phyloP scores from a whole-genome alignment of 176 grass and related monocot genomes.

The Olyra latifolia region DNA sequence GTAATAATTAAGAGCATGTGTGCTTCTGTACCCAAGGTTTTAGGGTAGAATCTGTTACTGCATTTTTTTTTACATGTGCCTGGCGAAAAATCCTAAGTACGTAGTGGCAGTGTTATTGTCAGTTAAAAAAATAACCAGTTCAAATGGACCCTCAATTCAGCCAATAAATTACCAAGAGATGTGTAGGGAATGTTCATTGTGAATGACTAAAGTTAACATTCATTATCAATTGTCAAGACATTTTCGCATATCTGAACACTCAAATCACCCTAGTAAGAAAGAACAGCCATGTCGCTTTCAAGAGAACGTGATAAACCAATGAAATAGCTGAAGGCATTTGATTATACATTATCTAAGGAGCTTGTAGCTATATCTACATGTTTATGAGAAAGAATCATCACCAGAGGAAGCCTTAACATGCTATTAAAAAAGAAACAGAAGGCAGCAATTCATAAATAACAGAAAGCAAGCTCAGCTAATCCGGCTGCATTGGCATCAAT shows the following conservation, averaged over 20 bases:
- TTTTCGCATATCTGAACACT: not conserved
- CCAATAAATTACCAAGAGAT: constrained; percentile 7
- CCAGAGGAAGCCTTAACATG: not conserved
- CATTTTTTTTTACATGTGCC: not conserved
- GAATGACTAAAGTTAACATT: not conserved
- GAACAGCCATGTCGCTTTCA: not conserved
- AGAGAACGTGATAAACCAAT: not conserved
- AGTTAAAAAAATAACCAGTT: not conserved
- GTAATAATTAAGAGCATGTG: not conserved
- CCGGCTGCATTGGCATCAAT: not conserved
- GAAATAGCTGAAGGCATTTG: not conserved
- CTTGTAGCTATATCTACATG: not conserved
- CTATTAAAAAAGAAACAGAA: not conserved
- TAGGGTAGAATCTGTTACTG: not conserved
- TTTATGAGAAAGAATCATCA: not conserved
- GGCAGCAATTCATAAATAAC: not conserved
- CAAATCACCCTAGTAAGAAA: not conserved
- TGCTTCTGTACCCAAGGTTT: not conserved
- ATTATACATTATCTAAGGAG: not conserved
- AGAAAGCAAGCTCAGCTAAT: not conserved
- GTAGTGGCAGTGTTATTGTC: not conserved
- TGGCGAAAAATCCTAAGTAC: not conserved
- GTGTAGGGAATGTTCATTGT: not conserved
- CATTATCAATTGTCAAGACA: not conserved
- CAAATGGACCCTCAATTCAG: not conserved